Conservation (phyloP, 1,284 basidiomycete species). For the Kwoniella shivajii region DNA sequence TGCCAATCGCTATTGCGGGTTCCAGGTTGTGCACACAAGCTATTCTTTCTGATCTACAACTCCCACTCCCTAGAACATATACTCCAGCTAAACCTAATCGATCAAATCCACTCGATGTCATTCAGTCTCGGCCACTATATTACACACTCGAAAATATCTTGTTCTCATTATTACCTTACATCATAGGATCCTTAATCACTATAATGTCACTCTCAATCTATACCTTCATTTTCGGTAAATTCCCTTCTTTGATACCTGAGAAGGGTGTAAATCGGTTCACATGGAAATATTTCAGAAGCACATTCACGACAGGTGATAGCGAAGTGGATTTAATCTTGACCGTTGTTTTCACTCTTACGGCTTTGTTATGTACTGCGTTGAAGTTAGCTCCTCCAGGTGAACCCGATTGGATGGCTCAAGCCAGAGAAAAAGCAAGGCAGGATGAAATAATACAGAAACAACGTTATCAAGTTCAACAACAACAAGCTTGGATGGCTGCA, state of each 20-base stretch:
- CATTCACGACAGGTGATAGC: constrained; percentile 6
- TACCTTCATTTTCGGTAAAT: not conserved
- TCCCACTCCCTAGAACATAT: not conserved
- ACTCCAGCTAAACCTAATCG: not conserved
- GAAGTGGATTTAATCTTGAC: constrained; percentile 5
- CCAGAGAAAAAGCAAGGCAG: not conserved
- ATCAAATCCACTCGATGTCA: constrained; percentile 18
- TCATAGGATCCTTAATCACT: constrained; percentile 23
- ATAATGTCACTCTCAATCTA: not conserved
- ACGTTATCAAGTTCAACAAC: not conserved
- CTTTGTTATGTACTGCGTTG: not conserved
- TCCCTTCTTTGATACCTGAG: not conserved
- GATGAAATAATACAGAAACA: constrained; percentile 1
- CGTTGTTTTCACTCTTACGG: not conserved
- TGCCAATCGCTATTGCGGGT: constrained; percentile 49
- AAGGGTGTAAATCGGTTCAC: not conserved
- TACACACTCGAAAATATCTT: constrained; percentile 22
- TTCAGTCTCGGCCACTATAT: constrained; percentile 7
- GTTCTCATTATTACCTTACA: constrained; percentile 14
- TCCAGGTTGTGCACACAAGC: constrained; percentile 41
- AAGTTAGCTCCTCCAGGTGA: constrained; percentile 3
- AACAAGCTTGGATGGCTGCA: not conserved
- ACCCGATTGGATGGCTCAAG: constrained; percentile 6
- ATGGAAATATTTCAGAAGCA: not conserved
- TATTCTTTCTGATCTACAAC: constrained; percentile 20